Base-by-base conservation (phyloP, 2,329 filamentous ascomycete genomes). In the Arthrocladium fulminans region DNA sequence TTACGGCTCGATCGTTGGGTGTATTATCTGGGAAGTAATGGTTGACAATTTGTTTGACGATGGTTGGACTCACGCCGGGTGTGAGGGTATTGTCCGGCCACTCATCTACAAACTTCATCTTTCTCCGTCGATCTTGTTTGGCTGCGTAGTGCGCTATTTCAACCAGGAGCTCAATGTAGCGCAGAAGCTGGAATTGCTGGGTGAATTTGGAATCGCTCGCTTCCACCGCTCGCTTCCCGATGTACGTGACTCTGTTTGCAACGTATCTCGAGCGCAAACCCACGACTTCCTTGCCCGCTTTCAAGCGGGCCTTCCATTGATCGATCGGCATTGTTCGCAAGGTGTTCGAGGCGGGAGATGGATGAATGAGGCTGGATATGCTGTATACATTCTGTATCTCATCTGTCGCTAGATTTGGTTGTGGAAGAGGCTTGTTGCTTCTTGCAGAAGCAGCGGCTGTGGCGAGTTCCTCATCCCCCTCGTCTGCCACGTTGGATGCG, bases 301-400 rank as follows among this genome's bases (percentile, higher is more conserved):
- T 57, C 12, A 70, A 61, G 24, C 64, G 61, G 23, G 67, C 59
- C 42, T 63, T 61, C 70, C 71, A 73, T 24, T 67, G 66, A 38
- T 65, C 62, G 15, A 72, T 57, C n/a, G 65, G 66, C 48, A 73
- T 62, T 38, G 65, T 61, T 27, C 62, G 62, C 24, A 73, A 63
- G 8, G 68, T 70, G 8, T 65, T 61, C 17, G 60, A 50, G 37
- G 69, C 67, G 38, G 64, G 65, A 41, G 62, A 64, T 3, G 69
- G 68, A 17, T 51, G 47, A 7, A 73, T 64, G 38, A 74, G 62
- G 6, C 55, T 54, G 10, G 67, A 64, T 48, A 73, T 53, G 3
- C 66, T 55, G 56, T 74, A 74, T n/a, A 73, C 69, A 24, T 72
- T 65, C 2, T 63, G 60, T 8, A 71, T 70, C 45, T 70, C 67